These are phyloP conservation scores for Saraca asoca DNA, from an alignment of 331 rosid genomes.

Conservation along the genomic window DNA sequence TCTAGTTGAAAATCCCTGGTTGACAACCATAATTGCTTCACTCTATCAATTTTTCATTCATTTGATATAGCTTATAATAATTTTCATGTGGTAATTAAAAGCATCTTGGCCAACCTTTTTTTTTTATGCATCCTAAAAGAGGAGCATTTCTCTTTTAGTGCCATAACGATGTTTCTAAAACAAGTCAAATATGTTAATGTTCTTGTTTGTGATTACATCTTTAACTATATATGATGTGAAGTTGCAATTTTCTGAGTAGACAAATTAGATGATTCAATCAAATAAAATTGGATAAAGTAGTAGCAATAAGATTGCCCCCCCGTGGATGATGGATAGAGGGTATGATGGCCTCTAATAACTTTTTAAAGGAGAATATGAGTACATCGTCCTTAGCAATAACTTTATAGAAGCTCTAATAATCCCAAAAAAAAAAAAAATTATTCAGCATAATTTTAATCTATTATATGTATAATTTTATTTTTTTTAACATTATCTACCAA, in stretches of 20 bases:
- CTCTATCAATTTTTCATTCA: conserved; percentile 33
- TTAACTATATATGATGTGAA: conserved; percentile 51
- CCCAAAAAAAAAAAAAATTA: too few relatives aligned
- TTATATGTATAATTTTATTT: too few relatives aligned
- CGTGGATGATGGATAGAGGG: conserved; percentile 41
- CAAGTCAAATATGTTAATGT: conserved; percentile 50
- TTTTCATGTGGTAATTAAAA: conserved; percentile 46
- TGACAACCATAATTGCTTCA: conserved; percentile 29
- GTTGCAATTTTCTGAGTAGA: conserved; percentile 42
- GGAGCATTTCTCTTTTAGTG: conserved; percentile 50
- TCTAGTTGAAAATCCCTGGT: conserved; percentile 39
- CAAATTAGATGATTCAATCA: conserved; percentile 37
- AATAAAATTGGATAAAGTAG: conserved; percentile 41
- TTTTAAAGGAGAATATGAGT: too few relatives aligned
- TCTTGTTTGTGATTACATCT: conserved; percentile 40
- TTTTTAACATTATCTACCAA: too few relatives aligned
- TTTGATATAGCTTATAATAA: conserved; percentile 44
- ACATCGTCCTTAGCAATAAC: too few relatives aligned
- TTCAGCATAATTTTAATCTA: too few relatives aligned
- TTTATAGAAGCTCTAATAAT: too few relatives aligned
- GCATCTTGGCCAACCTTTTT: conserved; percentile 39
- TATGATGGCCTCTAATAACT: too few relatives aligned
- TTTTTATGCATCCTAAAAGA: conserved; percentile 49
- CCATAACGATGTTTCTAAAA: conserved; percentile 59
- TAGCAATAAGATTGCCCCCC: conserved; percentile 23